phyloP scores from a whole-genome alignment of 2,329 filamentous ascomycete genomes.

The Colletotrichum sansevieriae region DNA sequence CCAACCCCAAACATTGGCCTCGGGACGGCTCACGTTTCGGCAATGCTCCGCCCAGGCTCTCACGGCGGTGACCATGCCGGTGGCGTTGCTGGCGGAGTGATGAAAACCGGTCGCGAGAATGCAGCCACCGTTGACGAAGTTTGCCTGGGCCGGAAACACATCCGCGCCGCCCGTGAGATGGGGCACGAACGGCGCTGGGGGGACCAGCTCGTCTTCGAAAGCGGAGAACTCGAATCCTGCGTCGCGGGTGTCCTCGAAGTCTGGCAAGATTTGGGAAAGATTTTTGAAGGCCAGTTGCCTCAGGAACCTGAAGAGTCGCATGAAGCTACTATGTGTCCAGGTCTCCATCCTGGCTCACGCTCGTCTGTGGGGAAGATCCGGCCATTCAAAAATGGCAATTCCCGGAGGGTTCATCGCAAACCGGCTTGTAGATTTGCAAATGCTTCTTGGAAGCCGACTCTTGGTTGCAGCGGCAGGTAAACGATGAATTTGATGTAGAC shows the following conservation, averaged over 20 bases:
- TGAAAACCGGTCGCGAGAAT: constrained; percentile 41
- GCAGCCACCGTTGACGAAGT: constrained; percentile 50
- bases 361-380: constrained; percentile 50
- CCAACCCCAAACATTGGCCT: constrained; percentile 45
- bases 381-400: constrained; percentile 54
- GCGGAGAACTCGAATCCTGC: constrained; percentile 47
- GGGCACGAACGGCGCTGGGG: constrained; percentile 44
- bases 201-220: constrained; percentile 47
- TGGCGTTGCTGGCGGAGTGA: constrained; percentile 44
- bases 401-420: constrained; percentile 50
- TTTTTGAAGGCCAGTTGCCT: constrained; percentile 46
- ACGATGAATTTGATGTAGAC: constrained; percentile 41
- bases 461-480: constrained; percentile 51
- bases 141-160: constrained; percentile 48
- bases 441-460: constrained; percentile 45
- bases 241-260: constrained; percentile 42
- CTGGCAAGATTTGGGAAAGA: constrained; percentile 45
- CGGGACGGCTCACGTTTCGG: constrained; percentile 43
- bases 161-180: constrained; percentile 42
- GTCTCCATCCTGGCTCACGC: constrained; percentile 47
- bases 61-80: constrained; percentile 47
- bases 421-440: constrained; percentile 52
- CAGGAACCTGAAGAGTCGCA: constrained; percentile 37
- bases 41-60: constrained; percentile 50
- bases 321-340: constrained; percentile 45